Conservation (phyloP, 2,329 filamentous ascomycete species). For the Penicillium nordicum region DNA sequence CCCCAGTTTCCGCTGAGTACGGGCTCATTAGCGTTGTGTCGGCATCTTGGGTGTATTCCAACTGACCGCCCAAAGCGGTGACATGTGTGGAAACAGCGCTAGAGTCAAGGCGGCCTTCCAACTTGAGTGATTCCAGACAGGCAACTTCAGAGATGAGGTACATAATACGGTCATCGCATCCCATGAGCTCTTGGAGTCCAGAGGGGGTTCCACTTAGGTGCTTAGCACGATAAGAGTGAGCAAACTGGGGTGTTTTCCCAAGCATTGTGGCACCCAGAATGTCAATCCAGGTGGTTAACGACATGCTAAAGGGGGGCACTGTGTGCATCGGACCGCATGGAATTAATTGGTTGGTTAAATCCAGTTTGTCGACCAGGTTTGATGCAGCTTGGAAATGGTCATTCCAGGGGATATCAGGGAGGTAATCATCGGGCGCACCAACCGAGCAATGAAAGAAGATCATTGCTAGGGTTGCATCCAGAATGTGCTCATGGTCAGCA, state of each 20-base stretch:
- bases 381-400: constrained; percentile 92
- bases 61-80: constrained; percentile 78
- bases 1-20: constrained; percentile 58
- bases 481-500: constrained; percentile 78
- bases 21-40: constrained; percentile 59
- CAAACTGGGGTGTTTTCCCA: constrained; percentile 79
- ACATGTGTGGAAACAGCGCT: constrained; percentile 86
- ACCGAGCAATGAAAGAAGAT: constrained; percentile 96
- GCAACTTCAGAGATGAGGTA: constrained; percentile 97
- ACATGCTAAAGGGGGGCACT: constrained; percentile 90
- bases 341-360: constrained; percentile 67
- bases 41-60: constrained; percentile 73
- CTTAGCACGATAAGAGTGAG: constrained; percentile 93
- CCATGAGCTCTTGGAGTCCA: constrained; percentile 90
- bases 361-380: constrained; percentile 76
- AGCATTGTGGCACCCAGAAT: constrained; percentile 93
- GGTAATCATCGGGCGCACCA: constrained; percentile 75
- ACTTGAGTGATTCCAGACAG: constrained; percentile 86
- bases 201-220: constrained; percentile 65
- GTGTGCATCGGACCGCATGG: constrained; percentile 57
- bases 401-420: constrained; percentile 93
- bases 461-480: constrained; percentile 89
- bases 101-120: constrained; percentile 73
- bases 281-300: constrained; percentile 84
- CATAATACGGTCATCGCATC: constrained; percentile 95